phyloP scores from a whole-genome alignment of 2,329 filamentous ascomycete species.

The Biscogniauxia mediterranea region DNA sequence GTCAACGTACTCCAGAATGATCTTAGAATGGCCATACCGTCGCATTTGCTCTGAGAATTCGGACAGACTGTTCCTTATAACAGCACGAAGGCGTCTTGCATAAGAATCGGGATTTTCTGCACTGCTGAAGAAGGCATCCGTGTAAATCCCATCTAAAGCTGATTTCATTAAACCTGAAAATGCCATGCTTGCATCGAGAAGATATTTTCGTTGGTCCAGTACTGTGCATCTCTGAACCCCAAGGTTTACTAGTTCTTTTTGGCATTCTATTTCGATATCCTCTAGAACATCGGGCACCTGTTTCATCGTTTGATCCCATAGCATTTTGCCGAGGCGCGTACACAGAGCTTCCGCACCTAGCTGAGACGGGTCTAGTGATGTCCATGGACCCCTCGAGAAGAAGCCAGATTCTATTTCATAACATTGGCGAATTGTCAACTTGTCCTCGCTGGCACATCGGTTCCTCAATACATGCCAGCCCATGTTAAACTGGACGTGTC shows the following conservation, averaged over 20 bases:
- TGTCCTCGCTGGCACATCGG: conserved; percentile 12
- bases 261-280: conserved; percentile 28
- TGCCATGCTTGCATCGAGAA: conserved; percentile 26
- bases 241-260: conserved; percentile 21
- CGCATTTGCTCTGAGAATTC: conserved; percentile 26
- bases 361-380: conserved; percentile 12
- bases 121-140: conserved; percentile 26
- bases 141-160: conserved; percentile 31
- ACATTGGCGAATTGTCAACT: conserved; percentile 3
- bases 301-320: conserved; percentile 27
- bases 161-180: conserved; percentile 26
- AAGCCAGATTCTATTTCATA: conserved; percentile 13
- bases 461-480: conserved; percentile 53
- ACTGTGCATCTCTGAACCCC: conserved; percentile 22
- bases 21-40: conserved; percentile 14
- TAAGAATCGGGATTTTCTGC: conserved; percentile 9
- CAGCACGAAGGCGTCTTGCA: conserved; percentile 24
- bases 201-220: conserved; percentile 27
- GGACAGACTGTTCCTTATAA: conserved; percentile 24
- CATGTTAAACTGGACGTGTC: conserved; percentile 43
- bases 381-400: conserved; percentile 16
- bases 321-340: conserved; percentile 23
- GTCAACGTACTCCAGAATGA: conserved; percentile 2
- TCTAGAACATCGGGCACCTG: conserved; percentile 31
- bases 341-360: conserved; percentile 21